Evolutionary conservation across 768 basidiomycete species (phyloP).

Genomic region (Kwoniella pini): DNA sequence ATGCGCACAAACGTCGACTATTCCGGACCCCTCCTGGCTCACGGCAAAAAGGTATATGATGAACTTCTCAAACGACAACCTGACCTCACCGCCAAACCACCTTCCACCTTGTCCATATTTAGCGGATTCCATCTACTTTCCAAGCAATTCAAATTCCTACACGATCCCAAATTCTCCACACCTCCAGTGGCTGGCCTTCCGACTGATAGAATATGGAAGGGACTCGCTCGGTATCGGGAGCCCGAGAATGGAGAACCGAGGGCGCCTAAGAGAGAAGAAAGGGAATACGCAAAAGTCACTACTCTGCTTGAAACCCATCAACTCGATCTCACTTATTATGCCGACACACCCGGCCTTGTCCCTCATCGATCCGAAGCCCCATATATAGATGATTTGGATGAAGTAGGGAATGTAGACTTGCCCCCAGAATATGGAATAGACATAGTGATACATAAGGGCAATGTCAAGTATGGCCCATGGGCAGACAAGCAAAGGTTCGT

Average conservation of each 20-base stretch:
- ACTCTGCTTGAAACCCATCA: constrained; percentile 74
- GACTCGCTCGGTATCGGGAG: constrained; percentile 56
- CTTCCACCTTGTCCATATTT: constrained; percentile 41
- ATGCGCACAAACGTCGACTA: constrained; percentile 76
- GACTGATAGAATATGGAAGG: constrained; percentile 53
- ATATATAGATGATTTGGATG: constrained; percentile 54
- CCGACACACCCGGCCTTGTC: constrained; percentile 64
- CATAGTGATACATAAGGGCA: constrained; percentile 72
- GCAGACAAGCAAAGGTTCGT: constrained; percentile 84
- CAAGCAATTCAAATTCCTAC: constrained; percentile 35
- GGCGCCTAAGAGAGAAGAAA: constrained; percentile 31
- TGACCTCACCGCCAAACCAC: constrained; percentile 35
- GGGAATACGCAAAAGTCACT: constrained; percentile 84
- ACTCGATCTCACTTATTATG: constrained; percentile 81
- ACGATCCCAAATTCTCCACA: constrained; percentile 39
- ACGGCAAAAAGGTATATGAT: constrained; percentile 67
- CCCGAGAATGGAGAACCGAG: constrained; percentile 13
- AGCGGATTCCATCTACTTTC: constrained; percentile 43
- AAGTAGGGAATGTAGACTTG: constrained; percentile 82
- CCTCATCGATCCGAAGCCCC: constrained; percentile 22
- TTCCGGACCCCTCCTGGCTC: constrained; percentile 65
- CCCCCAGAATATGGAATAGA: constrained; percentile 94
- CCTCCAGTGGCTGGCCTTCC: constrained; percentile 45
- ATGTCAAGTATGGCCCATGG: constrained; percentile 89
- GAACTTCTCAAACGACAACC: constrained; percentile 59